Evolutionary conservation across 1,284 basidiomycete genomes (phyloP).

Genomic region (Mycena citricolor): DNA sequence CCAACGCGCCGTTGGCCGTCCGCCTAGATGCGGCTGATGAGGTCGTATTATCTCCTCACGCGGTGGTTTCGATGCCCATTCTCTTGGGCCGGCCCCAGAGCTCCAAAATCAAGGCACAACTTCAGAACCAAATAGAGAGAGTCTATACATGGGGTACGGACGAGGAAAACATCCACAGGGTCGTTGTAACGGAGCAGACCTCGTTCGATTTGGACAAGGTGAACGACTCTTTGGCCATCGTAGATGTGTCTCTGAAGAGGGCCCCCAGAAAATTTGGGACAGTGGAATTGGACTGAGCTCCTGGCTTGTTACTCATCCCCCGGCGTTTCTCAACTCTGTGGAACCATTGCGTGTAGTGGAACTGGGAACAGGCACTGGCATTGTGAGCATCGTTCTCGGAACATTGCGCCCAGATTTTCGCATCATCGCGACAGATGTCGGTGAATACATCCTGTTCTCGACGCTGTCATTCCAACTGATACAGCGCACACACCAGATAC

Average conservation of each 20-base stretch:
- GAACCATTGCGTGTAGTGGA: slow-evolving; percentile 53
- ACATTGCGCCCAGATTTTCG: slow-evolving; percentile 47
- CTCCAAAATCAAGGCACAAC: slow-evolving; percentile 34
- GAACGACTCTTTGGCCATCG: slow-evolving; percentile 25
- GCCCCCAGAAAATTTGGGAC: slow-evolving; percentile 86
- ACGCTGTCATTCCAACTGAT: neutral
- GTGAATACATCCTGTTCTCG: slow-evolving; percentile 42
- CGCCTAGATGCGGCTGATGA: slow-evolving; percentile 35
- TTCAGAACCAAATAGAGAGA: slow-evolving; percentile 73
- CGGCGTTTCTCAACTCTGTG: slow-evolving; percentile 37
- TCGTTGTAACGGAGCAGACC: slow-evolving; percentile 74
- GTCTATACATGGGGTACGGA: slow-evolving; percentile 45
- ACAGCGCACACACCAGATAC: slow-evolving; percentile 60
- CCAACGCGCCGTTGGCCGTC: slow-evolving; percentile 29
- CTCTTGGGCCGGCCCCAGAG: slow-evolving; percentile 36
- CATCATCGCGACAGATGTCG: slow-evolving; percentile 72
- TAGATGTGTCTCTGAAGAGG: slow-evolving; percentile 22
- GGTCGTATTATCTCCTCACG: slow-evolving; percentile 44
- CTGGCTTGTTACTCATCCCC: slow-evolving; percentile 54
- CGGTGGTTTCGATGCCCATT: slow-evolving; percentile 70
- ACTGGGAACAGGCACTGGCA: slow-evolving; percentile 80
- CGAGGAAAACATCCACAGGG: slow-evolving; percentile 23
- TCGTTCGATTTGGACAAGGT: slow-evolving; percentile 91
- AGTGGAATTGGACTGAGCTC: slow-evolving; percentile 80
- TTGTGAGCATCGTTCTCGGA: slow-evolving; percentile 70